Percentiles rank a stretch among this genome's conserved stretches.
Conservation (phyloP, 176 grass and related monocot species). For the Dendrocalamus sinicus region DNA sequence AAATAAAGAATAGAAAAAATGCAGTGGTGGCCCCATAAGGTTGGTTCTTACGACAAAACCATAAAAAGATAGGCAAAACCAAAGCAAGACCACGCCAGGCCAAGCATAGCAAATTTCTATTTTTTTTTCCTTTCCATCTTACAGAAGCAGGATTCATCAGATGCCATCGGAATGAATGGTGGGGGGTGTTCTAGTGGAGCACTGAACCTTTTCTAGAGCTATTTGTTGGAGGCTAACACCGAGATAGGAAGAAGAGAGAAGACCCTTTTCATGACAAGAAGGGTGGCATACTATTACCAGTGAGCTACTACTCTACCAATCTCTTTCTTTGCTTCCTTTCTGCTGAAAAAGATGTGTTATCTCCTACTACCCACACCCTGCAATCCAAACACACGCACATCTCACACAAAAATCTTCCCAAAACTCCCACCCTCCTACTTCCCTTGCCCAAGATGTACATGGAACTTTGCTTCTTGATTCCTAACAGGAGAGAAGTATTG, state of each 20-base stretch:
- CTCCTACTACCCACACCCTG: slow-evolving; percentile 19
- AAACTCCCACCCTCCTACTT: slow-evolving; percentile 19
- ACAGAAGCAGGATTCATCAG: slow-evolving; percentile 48
- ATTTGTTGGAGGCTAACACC: slow-evolving; percentile 24
- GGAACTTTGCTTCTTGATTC: slow-evolving; percentile 38
- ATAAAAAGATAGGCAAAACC: slow-evolving; percentile 42
- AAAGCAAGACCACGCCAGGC: slow-evolving; percentile 25
- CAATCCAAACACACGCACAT: slow-evolving; percentile 25
- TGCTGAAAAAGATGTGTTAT: slow-evolving; percentile 57
- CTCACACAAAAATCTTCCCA: slow-evolving; percentile 38
- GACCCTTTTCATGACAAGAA: slow-evolving; percentile 35
- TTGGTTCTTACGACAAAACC: slow-evolving; percentile 60
- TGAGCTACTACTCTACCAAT: slow-evolving; percentile 59
- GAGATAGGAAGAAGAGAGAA: slow-evolving; percentile 45
- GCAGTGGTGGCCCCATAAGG: slow-evolving; percentile 39
- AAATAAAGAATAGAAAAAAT: slow-evolving; percentile 46
- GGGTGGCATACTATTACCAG: slow-evolving; percentile 48
- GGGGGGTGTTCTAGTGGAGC: slow-evolving; percentile 38
- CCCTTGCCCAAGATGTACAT: slow-evolving; percentile 47
- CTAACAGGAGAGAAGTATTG: slow-evolving; percentile 36
- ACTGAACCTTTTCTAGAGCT: slow-evolving; percentile 47
- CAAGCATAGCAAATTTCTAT: slow-evolving; percentile 41
- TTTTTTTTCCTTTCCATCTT: slow-evolving; percentile 39
- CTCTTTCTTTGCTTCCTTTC: slow-evolving; percentile 62
- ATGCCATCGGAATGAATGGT: slow-evolving; percentile 50